Percentiles rank a stretch among this genome's conserved stretches.
These are phyloP conservation scores for Kodamaea sagamina DNA, from an alignment of 805 yeast species.

Conservation along the genomic window DNA sequence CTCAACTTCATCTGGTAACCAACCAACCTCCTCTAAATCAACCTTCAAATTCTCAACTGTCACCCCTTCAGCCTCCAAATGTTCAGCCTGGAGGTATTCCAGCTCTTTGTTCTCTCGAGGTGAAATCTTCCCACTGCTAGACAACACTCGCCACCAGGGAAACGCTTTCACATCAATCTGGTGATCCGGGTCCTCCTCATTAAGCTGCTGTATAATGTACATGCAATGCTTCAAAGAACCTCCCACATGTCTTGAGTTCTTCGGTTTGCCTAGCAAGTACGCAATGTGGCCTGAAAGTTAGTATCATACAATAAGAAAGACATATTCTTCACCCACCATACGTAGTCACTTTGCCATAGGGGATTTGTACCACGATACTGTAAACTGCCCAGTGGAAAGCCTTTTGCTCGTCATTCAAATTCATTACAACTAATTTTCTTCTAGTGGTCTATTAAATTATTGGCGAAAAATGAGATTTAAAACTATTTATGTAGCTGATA, in stretches of 20 bases:
- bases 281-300: constrained; percentile 63
- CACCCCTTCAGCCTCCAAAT: constrained; percentile 51
- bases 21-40: constrained; percentile 53
- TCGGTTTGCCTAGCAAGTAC: constrained; percentile 58
- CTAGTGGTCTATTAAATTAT: constrained; percentile 1
- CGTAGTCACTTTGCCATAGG: constrained; percentile 64
- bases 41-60: constrained; percentile 36
- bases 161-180: constrained; percentile 33
- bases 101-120: constrained; percentile 46
- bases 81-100: constrained; percentile 47
- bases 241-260: constrained; percentile 75
- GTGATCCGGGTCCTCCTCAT: constrained; percentile 20
- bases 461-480: constrained; percentile 1
- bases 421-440: constrained; percentile 1
- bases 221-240: constrained; percentile 56
- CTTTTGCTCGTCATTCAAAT: constrained; percentile 46
- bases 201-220: constrained; percentile 26
- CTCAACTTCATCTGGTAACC: constrained; percentile 64
- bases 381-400: constrained; percentile 66
- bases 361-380: constrained; percentile 52
- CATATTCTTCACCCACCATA: constrained; percentile 50
- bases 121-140: constrained; percentile 63
- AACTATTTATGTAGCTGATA: constrained; percentile 2
- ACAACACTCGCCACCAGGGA: constrained; percentile 84
- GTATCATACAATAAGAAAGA: background rate